These are phyloP conservation scores for Pelargonium nanum DNA, from an alignment of 345 rosid genomes.

Conservation along the genomic window DNA sequence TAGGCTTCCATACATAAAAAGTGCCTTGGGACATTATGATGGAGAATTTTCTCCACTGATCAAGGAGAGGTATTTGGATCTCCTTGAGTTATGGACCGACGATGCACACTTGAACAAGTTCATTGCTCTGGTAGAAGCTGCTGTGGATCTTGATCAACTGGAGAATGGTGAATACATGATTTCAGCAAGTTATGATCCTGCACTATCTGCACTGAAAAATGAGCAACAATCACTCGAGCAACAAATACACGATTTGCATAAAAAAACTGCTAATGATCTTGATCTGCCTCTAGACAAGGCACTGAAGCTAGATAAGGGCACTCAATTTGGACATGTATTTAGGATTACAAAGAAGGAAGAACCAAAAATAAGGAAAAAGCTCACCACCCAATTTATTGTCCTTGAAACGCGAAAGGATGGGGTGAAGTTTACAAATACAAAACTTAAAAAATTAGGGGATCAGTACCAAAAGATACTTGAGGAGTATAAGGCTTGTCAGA, in stretches of 20 bases:
- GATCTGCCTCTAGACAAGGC: slow-evolving; percentile 76
- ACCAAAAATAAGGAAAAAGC: slow-evolving; percentile 89
- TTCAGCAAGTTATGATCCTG: slow-evolving; percentile 71
- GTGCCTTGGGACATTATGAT: slow-evolving; percentile 50
- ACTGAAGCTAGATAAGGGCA: slow-evolving; percentile 81
- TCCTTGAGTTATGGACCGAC: slow-evolving; percentile 42
- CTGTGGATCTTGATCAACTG: slow-evolving; percentile 90
- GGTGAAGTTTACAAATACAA: slow-evolving; percentile 88
- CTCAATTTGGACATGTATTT: slow-evolving; percentile 93
- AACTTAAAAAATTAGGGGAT: slow-evolving; percentile 86
- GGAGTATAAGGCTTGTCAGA: slow-evolving; percentile 69
- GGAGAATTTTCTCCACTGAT: slow-evolving; percentile 63
- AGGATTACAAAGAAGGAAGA: slow-evolving; percentile 98
- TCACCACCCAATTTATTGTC: slow-evolving; percentile 71
- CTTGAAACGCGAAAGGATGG: slow-evolving; percentile 98
- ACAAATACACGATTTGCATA: slow-evolving; percentile 73
- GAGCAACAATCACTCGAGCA: slow-evolving; percentile 65
- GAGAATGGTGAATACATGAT: slow-evolving; percentile 96
- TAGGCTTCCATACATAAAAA: slow-evolving; percentile 74
- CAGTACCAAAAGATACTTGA: slow-evolving; percentile 80
- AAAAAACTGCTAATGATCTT: slow-evolving; percentile 74
- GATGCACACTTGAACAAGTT: slow-evolving; percentile 73
- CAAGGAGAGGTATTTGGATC: slow-evolving; percentile 53
- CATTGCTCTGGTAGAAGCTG: slow-evolving; percentile 71
- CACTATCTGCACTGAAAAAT: slow-evolving; percentile 54